Evolutionary conservation across 345 rosid genomes (phyloP), one percentile per base, ranked within the genome.

Genomic region (Anacardium occidentale): DNA sequence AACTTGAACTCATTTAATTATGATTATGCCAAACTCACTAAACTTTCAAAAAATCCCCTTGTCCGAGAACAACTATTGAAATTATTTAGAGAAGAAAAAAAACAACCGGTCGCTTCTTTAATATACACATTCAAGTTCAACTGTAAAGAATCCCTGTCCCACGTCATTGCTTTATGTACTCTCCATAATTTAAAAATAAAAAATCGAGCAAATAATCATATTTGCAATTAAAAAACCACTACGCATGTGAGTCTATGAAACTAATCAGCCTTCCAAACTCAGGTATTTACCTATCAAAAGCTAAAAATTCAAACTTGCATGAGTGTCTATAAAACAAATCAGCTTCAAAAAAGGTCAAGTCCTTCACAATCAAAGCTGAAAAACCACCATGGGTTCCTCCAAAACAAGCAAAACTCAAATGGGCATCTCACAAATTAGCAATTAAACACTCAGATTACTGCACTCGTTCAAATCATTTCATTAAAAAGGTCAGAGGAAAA

Each of bases 351-450:
- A 47, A 24, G 17, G n/a, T 32, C 64, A 60, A 42, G 64, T 60
- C 21, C 13, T 58, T 26, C 62, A 13, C 17, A 1, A 25, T 22
- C 64, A 21, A 64, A 45, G 22, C 45, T 22, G 18, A 42, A 20
- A 32, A 0, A 5, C 6, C 45, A 18, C 32, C 26, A 56, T 56
- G 47, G 53, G 63, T 2, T 68, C 32, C 34, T 22, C 37, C 18
- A 7, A 42, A 69, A 69, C 55, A 57, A 1, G 25, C 40, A 26
- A 61, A 65, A 64, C 2, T 45, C 44, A 76, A 68, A 50, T 47
- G 61, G 68, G 40, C 56, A 62, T 18, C 59, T 5, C 2, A 40
- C 48, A 34, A 74, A 75, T 34, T 53, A 24, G 55, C 50, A 52
- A 37, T 24, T 25, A 25, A 56, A 54, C 4, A 69, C 5, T 2